These are phyloP conservation scores for Exophiala lecanii-corni DNA, from an alignment of 2,329 filamentous ascomycete genomes.

Conservation along the genomic window DNA sequence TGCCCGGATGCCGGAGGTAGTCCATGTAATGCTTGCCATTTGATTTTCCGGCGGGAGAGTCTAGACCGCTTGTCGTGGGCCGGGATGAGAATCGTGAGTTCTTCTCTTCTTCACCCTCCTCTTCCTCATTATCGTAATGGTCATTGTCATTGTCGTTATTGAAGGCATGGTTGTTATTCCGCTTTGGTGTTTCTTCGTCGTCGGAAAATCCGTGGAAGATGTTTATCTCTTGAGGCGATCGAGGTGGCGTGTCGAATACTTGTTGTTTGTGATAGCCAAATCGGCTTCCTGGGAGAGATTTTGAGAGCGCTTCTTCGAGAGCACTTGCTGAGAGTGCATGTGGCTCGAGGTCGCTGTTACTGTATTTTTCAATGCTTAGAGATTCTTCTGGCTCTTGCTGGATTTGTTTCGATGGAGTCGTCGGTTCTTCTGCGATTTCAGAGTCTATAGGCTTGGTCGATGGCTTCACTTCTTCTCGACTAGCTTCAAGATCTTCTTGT, in stretches of 20 bases:
- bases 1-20: constrained; percentile 19
- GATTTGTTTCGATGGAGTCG: neutral
- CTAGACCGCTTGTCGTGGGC: constrained; percentile 9
- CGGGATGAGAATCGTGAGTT: constrained; percentile 10
- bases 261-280: neutral
- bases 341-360: constrained; percentile 5
- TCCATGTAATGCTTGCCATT: constrained; percentile 18
- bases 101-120: no score
- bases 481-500: neutral
- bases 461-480: neutral
- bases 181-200: constrained; percentile 9
- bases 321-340: constrained; percentile 2
- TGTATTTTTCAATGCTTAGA: neutral
- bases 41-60: constrained; percentile 6
- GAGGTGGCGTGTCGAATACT: constrained; percentile 2
- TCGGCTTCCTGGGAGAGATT: neutral
- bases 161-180: neutral
- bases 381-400: neutral
- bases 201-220: constrained; percentile 7
- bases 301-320: constrained; percentile 3
- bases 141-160: neutral
- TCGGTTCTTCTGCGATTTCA: neutral
- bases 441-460: neutral
- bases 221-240: constrained; percentile 1
- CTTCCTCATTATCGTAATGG: neutral